phyloP scores from a whole-genome alignment of 768 basidiomycete genomes.

The Serendipita sp. region DNA sequence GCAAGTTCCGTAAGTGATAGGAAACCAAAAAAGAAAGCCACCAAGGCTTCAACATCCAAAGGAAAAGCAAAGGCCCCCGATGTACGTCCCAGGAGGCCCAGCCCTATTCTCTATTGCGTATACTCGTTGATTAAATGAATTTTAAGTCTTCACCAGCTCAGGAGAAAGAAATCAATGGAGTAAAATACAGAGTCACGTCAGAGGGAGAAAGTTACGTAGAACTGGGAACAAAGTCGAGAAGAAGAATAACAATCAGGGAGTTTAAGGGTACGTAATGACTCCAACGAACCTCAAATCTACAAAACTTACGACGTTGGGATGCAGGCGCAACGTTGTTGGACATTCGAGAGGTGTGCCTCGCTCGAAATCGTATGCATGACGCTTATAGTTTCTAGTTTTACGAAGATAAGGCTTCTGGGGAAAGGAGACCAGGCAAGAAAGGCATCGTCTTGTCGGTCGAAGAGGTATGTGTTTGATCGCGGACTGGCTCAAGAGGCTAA shows the following conservation, averaged over 20 bases:
- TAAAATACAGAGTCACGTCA: not conserved
- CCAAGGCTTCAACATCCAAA: not conserved
- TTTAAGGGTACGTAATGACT: not conserved
- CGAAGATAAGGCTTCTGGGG: constrained; percentile 22
- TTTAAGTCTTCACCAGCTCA: not conserved
- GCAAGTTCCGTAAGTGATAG: not conserved
- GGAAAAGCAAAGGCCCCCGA: not conserved
- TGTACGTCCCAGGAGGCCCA: not conserved
- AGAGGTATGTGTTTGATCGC: constrained; percentile 30
- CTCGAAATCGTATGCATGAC: not conserved
- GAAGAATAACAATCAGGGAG: not conserved
- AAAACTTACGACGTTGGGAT: not conserved
- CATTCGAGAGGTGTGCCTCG: not conserved
- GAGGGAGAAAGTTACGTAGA: not conserved
- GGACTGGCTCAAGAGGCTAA: not conserved
- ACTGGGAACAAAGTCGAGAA: not conserved
- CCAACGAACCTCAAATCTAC: not conserved
- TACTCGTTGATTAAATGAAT: not conserved
- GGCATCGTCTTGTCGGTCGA: constrained; percentile 53
- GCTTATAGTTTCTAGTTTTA: constrained; percentile 35
- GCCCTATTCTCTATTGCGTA: not conserved
- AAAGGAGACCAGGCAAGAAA: constrained; percentile 67
- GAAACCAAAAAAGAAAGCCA: not conserved
- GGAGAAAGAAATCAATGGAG: not conserved
- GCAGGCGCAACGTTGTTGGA: not conserved